These are phyloP conservation scores for Neurospora hispaniola DNA, from an alignment of 495 filamentous ascomycete genomes.

Conservation along the genomic window DNA sequence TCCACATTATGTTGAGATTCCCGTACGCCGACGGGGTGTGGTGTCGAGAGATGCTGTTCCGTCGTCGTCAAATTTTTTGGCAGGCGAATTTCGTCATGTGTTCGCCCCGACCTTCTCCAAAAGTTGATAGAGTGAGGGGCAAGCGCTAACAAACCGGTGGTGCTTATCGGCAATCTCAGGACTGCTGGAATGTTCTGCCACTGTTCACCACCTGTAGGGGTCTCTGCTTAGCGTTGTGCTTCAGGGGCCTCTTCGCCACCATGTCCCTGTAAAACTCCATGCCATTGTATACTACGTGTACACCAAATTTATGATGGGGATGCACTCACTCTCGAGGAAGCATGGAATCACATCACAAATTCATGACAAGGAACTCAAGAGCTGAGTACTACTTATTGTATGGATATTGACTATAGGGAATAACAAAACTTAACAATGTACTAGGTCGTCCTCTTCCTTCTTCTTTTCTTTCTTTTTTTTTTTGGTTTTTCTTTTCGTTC, in stretches of 20 bases:
- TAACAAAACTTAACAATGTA: not conserved
- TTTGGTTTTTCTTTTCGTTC: not conserved
- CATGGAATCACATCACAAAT: not conserved
- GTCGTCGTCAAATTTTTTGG: not conserved
- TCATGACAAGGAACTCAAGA: not conserved
- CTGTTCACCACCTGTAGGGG: conserved; percentile 2
- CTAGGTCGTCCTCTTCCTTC: not conserved
- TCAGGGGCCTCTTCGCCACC: not conserved
- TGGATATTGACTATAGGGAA: not conserved
- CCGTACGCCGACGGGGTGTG: not conserved
- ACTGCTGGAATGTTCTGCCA: conserved; percentile 4
- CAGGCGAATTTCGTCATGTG: not conserved
- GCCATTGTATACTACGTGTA: not conserved
- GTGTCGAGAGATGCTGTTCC: not conserved
- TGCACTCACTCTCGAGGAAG: not conserved
- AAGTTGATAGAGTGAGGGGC: not conserved
- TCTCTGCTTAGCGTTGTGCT: not conserved
- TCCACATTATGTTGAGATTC: conserved; percentile 20
- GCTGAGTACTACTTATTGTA: not conserved
- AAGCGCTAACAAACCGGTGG: not conserved
- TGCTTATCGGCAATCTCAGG: conserved; percentile 1
- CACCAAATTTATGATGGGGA: not conserved
- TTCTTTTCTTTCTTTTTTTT: not conserved
- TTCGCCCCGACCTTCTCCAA: not conserved
- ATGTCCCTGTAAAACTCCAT: not conserved